Conservation (phyloP, 192 early-diverging fungal genomes). For the Umbelopsis vinacea region DNA sequence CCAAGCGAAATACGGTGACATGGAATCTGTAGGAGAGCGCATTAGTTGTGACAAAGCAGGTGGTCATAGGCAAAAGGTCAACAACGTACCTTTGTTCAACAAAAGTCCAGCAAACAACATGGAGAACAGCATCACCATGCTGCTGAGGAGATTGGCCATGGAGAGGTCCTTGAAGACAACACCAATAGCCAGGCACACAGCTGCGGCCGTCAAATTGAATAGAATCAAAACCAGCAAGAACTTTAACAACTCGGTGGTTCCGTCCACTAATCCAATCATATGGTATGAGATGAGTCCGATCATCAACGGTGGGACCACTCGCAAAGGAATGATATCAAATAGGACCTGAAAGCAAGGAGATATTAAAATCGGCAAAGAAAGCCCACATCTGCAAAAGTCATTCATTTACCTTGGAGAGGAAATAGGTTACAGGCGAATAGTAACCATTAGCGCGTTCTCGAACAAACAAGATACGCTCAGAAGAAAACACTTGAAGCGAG, state of each 20-base stretch:
- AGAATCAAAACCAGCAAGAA: constrained; percentile 79
- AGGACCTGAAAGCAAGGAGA: constrained; percentile 35
- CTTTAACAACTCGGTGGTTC: constrained; percentile 63
- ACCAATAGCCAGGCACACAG: constrained; percentile 74
- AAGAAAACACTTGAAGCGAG: constrained; percentile 66
- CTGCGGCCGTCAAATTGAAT: constrained; percentile 80
- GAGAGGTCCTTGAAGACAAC: constrained; percentile 75
- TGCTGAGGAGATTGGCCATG: constrained; percentile 78
- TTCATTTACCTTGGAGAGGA: constrained; percentile 61
- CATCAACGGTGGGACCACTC: constrained; percentile 80
- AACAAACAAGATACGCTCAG: constrained; percentile 71
- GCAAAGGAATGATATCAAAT: constrained; percentile 77
- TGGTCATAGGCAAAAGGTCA: constrained; percentile 1
- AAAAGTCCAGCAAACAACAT: constrained; percentile 92
- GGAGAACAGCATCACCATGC: constrained; percentile 81
- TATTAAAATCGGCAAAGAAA: not conserved
- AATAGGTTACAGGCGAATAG: constrained; percentile 72
- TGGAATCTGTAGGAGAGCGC: constrained; percentile 65
- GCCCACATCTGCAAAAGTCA: constrained; percentile 24
- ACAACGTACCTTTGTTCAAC: constrained; percentile 75
- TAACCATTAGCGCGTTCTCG: constrained; percentile 77
- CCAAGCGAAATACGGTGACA: constrained; percentile 67
- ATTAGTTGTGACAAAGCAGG: not conserved
- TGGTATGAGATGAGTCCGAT: constrained; percentile 83
- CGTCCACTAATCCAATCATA: constrained; percentile 80